These are phyloP conservation scores for Sporothrix dimorphospora DNA, from an alignment of 2,329 filamentous ascomycete genomes.

Conservation along the genomic window DNA sequence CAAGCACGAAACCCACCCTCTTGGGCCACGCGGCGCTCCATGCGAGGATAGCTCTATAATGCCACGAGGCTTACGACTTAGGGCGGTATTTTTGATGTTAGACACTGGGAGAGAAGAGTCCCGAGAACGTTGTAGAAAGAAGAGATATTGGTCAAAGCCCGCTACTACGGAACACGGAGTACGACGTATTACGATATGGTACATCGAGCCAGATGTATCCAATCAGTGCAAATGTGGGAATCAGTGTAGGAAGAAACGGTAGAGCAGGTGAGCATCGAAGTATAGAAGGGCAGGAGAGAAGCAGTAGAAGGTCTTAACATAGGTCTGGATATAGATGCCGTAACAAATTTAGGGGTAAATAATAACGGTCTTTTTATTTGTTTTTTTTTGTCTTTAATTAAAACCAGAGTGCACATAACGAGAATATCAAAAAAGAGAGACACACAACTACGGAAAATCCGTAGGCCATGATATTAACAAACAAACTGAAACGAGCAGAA, in stretches of 20 bases:
- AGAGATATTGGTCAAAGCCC: neutral
- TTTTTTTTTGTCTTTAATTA: neutral
- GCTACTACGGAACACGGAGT: neutral
- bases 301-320: neutral
- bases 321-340: neutral
- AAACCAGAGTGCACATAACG: neutral
- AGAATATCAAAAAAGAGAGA: neutral
- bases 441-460: too few relatives aligned
- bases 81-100: neutral
- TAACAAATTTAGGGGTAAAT: neutral
- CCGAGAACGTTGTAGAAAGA: neutral
- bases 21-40: neutral
- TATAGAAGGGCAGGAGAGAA: neutral
- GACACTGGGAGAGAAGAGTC: neutral
- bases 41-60: neutral
- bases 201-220: constrained; percentile 1
- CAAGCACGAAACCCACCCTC: neutral
- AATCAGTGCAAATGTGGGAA: neutral
- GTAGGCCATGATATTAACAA: neutral
- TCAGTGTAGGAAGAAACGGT: too few relatives aligned
- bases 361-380: neutral
- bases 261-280: neutral
- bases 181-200: neutral
- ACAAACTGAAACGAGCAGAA: neutral
- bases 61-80: neutral